phyloP scores from a whole-genome alignment of 768 basidiomycete genomes.

The Sarcodon aspratus region DNA sequence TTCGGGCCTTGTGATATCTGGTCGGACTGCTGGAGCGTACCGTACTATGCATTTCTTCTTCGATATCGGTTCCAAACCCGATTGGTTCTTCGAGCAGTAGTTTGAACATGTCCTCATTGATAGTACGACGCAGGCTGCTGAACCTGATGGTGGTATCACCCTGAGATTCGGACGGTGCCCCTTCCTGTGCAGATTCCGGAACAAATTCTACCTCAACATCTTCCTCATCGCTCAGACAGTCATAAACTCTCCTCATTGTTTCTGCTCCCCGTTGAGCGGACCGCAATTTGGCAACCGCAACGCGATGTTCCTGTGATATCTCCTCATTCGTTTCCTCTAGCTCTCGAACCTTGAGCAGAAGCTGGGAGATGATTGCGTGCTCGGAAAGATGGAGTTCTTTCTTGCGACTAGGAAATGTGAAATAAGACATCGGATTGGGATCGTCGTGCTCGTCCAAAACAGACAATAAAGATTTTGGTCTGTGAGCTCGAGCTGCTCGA shows the following conservation, averaged over 20 bases:
- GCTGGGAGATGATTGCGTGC: constrained; percentile 44
- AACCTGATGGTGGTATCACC: constrained; percentile 32
- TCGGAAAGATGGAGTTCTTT: neutral
- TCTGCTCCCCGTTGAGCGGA: constrained; percentile 65
- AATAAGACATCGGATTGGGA: neutral
- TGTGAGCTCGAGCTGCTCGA: no score
- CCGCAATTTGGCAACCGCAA: constrained; percentile 50
- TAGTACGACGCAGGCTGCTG: constrained; percentile 32
- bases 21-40: constrained; percentile 5
- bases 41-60: constrained; percentile 16
- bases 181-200: constrained; percentile 18
- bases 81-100: neutral
- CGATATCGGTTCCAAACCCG: constrained; percentile 12
- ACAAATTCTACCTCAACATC: constrained; percentile 37
- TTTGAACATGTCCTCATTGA: constrained; percentile 23
- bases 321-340: constrained; percentile 62
- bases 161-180: constrained; percentile 14
- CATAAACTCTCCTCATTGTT: constrained; percentile 59
- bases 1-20: constrained; percentile 22
- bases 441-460: neutral
- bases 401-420: neutral
- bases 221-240: constrained; percentile 47
- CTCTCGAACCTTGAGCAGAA: constrained; percentile 65
- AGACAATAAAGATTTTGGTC: no score
- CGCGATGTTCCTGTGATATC: constrained; percentile 53